These are phyloP conservation scores for Cnidoscolus chayamansa DNA, from an alignment of 441 rosid genomes.

Conservation along the genomic window DNA sequence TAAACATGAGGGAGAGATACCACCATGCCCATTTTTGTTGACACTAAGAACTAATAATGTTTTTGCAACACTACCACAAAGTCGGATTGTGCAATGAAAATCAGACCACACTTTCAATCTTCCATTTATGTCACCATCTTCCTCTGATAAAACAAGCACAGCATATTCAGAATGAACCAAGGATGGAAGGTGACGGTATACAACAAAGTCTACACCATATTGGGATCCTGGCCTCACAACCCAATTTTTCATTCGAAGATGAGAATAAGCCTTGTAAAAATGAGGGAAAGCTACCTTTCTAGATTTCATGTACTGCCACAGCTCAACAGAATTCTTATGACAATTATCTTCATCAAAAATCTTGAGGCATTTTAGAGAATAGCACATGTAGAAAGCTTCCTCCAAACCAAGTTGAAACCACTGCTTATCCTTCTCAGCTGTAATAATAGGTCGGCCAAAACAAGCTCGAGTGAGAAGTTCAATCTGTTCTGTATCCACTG, in stretches of 20 bases:
- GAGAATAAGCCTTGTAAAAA: slow-evolving; percentile 54
- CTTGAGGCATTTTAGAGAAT: slow-evolving; percentile 51
- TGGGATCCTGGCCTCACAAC: slow-evolving; percentile 56
- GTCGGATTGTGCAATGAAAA: slow-evolving; percentile 43
- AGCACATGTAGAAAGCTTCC: slow-evolving; percentile 60
- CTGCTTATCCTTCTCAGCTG: slow-evolving; percentile 46
- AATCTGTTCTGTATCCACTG: slow-evolving; percentile 36
- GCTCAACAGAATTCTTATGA: slow-evolving; percentile 26
- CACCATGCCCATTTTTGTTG: slow-evolving; percentile 29
- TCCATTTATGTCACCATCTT: slow-evolving; percentile 30
- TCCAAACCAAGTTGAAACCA: slow-evolving; percentile 59
- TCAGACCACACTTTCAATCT: slow-evolving; percentile 63
- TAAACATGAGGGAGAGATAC: slow-evolving; percentile 34
- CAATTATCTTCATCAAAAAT: slow-evolving; percentile 28
- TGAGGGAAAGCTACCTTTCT: slow-evolving; percentile 43
- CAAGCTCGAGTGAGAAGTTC: slow-evolving; percentile 49
- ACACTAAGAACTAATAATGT: slow-evolving; percentile 42
- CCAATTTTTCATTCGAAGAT: slow-evolving; percentile 55
- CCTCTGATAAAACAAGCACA: slow-evolving; percentile 40
- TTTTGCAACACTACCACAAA: slow-evolving; percentile 59
- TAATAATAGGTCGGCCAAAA: slow-evolving; percentile 45
- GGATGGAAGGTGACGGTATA: slow-evolving; percentile 58
- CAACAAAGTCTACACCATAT: slow-evolving; percentile 66
- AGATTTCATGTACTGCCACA: slow-evolving; percentile 44
- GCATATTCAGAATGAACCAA: slow-evolving; percentile 71